Evolutionary conservation across 2,329 filamentous ascomycete genomes (phyloP), one percentile per base, ranked within the genome.

Genomic region (Mycocentrospora acerina): DNA sequence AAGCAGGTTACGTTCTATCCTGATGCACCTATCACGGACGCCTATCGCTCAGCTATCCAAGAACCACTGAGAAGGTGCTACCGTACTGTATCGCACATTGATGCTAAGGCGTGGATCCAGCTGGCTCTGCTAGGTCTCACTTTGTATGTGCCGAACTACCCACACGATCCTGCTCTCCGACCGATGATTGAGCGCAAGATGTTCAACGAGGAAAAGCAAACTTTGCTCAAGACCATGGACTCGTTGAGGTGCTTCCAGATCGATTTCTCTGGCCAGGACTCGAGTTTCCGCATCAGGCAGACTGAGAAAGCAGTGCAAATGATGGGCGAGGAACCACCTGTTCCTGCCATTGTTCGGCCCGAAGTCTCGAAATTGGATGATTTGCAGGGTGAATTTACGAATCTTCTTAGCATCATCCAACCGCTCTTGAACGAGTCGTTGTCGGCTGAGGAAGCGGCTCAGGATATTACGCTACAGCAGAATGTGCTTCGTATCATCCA

Each of bases 61-160:
- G 29, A 43, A n/a, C 39, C 48, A 3, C 44, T 61, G 11, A 24
- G 43, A 29, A 37, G 43, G 8, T 54, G 46, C 22, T 44, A 39
- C 28, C 24, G 26, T 9, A 14, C 39, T 28, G 19, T 24, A 32
- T 14, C 30, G 5, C 15, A 22, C 2, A 30, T 51, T 6, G 34
- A 85, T 14, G 47, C 62, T 4, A 35, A 59, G 15, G 84, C 86
- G 4, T 93, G 90, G 81, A 76, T 90, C 18, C 76, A 85, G 34
- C 82, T 95, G 44, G 85, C 88, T 2, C 68, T 90, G 14, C 83
- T 84, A 12, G 80, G 85, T 26, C 74, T 97, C 32, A 79, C 80
- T 46, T 75, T 96, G 2, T 96, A 91, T 59, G 82, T 97, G 2
- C 90, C 94, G 0, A 85, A 95, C 64, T 83, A 85, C 51, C 79